Percentiles rank a stretch among this genome's conserved stretches.
phyloP scores from a whole-genome alignment of 441 rosid species.

The Dalechampia spathulata region DNA sequence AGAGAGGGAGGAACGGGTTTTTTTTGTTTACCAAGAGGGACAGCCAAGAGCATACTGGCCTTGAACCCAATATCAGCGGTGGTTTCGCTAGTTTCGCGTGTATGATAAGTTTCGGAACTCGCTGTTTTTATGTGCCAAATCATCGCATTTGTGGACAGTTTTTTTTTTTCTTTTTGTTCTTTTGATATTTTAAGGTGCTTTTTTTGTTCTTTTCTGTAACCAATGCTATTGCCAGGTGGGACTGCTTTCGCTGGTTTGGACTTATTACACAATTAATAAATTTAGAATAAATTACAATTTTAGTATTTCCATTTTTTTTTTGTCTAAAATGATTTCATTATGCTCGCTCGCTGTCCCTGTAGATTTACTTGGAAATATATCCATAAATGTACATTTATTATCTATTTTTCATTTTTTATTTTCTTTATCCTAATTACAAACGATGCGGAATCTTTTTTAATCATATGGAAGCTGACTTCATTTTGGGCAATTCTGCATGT shows the following conservation, averaged over 20 bases:
- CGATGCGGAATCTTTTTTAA: no score
- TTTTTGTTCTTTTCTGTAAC: conserved; percentile 6
- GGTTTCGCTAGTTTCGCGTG: conserved; percentile 2
- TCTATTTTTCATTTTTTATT: no score
- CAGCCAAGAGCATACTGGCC: conserved; percentile 10
- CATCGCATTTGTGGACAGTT: conserved; percentile 12
- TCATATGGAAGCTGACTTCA: no score
- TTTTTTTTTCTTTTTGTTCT: not conserved
- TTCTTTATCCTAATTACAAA: no score
- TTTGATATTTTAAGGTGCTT: no score
- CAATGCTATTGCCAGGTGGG: not conserved
- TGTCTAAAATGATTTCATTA: no score
- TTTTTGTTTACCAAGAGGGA: not conserved
- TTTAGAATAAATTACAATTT: no score
- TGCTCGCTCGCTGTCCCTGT: no score
- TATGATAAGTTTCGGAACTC: not conserved
- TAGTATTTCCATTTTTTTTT: no score
- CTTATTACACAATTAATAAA: not conserved
- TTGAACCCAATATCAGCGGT: not conserved
- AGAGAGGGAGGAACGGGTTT: conserved; percentile 6
- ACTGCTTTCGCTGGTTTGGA: not conserved
- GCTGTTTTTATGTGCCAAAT: conserved; percentile 6
- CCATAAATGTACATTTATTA: no score
- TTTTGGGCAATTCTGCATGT: no score
- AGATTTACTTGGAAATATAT: no score